A percentile compares a stretch with the other conserved stretches of the same genome.
Evolutionary conservation across 192 early-diverging fungal species (phyloP).

Genomic region (Linnemannia hyalina): DNA sequence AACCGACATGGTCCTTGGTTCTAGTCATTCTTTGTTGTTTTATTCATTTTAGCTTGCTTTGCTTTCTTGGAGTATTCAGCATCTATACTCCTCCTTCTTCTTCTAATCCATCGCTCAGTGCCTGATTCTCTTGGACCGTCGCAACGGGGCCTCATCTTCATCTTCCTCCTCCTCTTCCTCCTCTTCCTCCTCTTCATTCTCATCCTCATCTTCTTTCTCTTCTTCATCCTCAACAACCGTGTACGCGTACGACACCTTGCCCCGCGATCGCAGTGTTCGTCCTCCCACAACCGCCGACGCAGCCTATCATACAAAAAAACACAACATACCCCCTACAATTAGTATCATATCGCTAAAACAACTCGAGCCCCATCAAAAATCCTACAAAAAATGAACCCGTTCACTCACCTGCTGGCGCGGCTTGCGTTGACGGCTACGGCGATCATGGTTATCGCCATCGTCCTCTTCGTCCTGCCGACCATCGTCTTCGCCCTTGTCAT

Average conservation of each 20-base stretch:
- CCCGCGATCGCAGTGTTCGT: slow-evolving; percentile 29
- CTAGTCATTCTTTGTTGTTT: neutral
- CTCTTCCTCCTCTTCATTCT: slow-evolving; percentile 9
- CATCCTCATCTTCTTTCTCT: slow-evolving; percentile 15
- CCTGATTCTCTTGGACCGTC: slow-evolving; percentile 35
- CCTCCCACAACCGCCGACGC: neutral
- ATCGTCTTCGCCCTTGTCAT: slow-evolving; percentile 33
- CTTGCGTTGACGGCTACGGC: slow-evolving; percentile 30
- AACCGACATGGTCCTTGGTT: neutral
- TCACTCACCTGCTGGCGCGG: slow-evolving; percentile 32
- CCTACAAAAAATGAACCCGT: neutral
- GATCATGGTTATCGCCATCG: slow-evolving; percentile 9
- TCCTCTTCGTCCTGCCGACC: slow-evolving; percentile 12
- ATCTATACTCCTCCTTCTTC: neutral
- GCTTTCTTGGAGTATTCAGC: neutral
- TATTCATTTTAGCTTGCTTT: neutral
- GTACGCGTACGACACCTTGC: slow-evolving; percentile 24
- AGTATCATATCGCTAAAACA: neutral
- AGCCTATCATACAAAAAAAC: neutral
- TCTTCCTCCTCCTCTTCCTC: slow-evolving; percentile 12
- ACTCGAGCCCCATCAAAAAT: neutral
- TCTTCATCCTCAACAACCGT: slow-evolving; percentile 6
- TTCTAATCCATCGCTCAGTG: slow-evolving; percentile 8
- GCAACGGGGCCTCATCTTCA: slow-evolving; percentile 15
- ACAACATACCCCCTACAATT: neutral